Percentiles rank a stretch among this genome's conserved stretches.
These are phyloP conservation scores for Bretschneidera sinensis DNA, from an alignment of 345 rosid genomes.

Conservation along the genomic window DNA sequence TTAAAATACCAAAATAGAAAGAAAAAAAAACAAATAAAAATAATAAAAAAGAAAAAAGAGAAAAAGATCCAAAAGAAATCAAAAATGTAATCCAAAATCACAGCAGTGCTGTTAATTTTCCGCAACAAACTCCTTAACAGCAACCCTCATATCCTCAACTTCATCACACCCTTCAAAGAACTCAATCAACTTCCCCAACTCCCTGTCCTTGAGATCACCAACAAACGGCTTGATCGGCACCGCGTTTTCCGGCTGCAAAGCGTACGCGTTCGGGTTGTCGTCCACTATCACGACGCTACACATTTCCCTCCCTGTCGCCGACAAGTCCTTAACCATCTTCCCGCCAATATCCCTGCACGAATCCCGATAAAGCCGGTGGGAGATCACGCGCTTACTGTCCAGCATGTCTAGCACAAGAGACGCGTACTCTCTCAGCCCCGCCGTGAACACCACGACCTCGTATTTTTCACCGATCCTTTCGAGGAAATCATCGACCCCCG, in stretches of 20 bases:
- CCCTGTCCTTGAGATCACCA: slow-evolving; percentile 48
- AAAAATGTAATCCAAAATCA: too few relatives aligned
- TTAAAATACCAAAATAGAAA: too few relatives aligned
- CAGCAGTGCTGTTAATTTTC: neutral
- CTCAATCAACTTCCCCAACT: slow-evolving; percentile 45
- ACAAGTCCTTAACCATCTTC: slow-evolving; percentile 71
- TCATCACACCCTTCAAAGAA: slow-evolving; percentile 51
- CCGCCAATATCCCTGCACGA: slow-evolving; percentile 67
- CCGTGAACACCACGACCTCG: slow-evolving; percentile 84
- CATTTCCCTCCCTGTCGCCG: slow-evolving; percentile 60
- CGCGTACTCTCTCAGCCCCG: slow-evolving; percentile 80
- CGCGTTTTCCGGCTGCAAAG: slow-evolving; percentile 74
- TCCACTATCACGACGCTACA: slow-evolving; percentile 68
- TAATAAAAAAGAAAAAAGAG: too few relatives aligned
- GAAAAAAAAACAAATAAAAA: too few relatives aligned
- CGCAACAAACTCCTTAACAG: slow-evolving; percentile 44
- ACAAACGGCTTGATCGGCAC: slow-evolving; percentile 63
- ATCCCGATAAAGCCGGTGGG: slow-evolving; percentile 66
- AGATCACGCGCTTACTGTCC: slow-evolving; percentile 50
- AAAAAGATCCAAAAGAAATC: too few relatives aligned
- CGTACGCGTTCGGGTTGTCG: slow-evolving; percentile 73
- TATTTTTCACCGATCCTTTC: slow-evolving; percentile 42
- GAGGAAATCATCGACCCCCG: slow-evolving; percentile 73
- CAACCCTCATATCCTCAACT: slow-evolving; percentile 69
- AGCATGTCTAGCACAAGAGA: slow-evolving; percentile 62